A percentile compares a stretch with the other conserved stretches of the same genome.
Conservation (phyloP, 2,329 filamentous ascomycete genomes). For the Pseudocercospora macadamiae region DNA sequence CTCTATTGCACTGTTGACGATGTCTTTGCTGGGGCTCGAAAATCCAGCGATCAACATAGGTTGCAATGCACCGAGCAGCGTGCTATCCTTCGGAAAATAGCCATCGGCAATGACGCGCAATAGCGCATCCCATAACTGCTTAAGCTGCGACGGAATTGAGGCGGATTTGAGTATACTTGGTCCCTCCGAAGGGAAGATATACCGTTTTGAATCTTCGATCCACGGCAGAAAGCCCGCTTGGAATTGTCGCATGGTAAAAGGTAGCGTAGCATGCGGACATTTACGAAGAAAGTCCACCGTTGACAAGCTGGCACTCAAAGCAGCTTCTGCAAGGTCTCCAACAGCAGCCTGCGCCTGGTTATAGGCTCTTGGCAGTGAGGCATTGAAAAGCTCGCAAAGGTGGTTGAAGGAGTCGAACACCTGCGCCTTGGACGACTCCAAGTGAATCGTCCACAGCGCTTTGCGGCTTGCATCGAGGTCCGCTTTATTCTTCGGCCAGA, state of each 20-base stretch:
- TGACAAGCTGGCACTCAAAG: background rate
- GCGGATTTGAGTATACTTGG: slow-evolving; percentile 52
- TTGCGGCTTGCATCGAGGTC: slow-evolving; percentile 67
- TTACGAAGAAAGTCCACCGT: slow-evolving; percentile 15
- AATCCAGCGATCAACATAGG: slow-evolving; percentile 57
- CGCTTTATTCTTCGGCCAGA: slow-evolving; percentile 61
- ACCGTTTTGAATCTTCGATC: slow-evolving; percentile 59
- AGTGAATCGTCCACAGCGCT: slow-evolving; percentile 65
- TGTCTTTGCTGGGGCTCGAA: slow-evolving; percentile 53
- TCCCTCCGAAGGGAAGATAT: slow-evolving; percentile 12
- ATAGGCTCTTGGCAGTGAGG: slow-evolving; percentile 61
- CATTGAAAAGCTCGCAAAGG: slow-evolving; percentile 64
- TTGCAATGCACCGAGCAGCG: slow-evolving; percentile 58
- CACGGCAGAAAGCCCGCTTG: slow-evolving; percentile 66
- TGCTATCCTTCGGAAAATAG: slow-evolving; percentile 61
- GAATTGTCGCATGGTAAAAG: slow-evolving; percentile 60
- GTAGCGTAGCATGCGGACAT: slow-evolving; percentile 52
- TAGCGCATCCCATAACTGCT: slow-evolving; percentile 44
- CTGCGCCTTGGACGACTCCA: slow-evolving; percentile 38
- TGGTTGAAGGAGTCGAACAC: slow-evolving; percentile 64
- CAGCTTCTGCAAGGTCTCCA: background rate
- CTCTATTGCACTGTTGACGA: slow-evolving; percentile 56
- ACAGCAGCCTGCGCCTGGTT: slow-evolving; percentile 37
- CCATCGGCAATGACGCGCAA: slow-evolving; percentile 56
- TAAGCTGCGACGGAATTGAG: slow-evolving; percentile 19